These are phyloP conservation scores for Rhodotorula sp. DNA, from an alignment of 1,284 basidiomycete species.

Conservation along the genomic window DNA sequence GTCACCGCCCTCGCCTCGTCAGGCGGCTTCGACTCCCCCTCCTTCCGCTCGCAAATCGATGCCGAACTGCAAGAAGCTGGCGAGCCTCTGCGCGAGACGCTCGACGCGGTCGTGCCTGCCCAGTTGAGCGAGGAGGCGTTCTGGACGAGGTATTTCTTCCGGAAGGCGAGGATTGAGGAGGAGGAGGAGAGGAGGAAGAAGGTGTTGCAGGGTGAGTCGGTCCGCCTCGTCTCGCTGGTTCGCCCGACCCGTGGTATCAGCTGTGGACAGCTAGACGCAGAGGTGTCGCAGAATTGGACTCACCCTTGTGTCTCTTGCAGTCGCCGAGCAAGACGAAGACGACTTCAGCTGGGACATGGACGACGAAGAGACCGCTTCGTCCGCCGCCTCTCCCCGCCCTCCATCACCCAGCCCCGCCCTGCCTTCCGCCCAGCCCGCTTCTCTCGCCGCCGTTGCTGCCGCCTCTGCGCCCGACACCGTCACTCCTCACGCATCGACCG, in stretches of 20 bases:
- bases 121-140: conserved; percentile 67
- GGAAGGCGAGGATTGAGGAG: conserved; percentile 74
- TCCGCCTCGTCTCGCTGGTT: too few species aligned
- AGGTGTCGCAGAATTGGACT: too few species aligned
- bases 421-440: background rate
- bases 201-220: conserved; percentile 66
- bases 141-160: conserved; percentile 91
- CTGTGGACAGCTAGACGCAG: too few species aligned
- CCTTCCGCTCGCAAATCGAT: conserved; percentile 47
- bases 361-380: conserved; percentile 36
- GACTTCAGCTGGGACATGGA: conserved; percentile 45
- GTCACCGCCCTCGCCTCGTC: conserved; percentile 37
- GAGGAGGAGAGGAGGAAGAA: conserved; percentile 80
- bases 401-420: background rate
- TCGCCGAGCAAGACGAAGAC: conserved; percentile 39
- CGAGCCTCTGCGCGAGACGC: conserved; percentile 59
- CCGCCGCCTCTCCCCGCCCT: conserved; percentile 9
- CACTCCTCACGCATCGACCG: background rate
- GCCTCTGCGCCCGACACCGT: background rate
- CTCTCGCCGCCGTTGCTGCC: background rate
- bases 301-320: background rate
- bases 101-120: conserved; percentile 53
- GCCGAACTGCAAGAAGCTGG: conserved; percentile 52
- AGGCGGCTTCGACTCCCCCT: conserved; percentile 29
- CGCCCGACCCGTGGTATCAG: too few species aligned